Base-by-base conservation (phyloP, 352 stramenopile genomes). In the Pythium vanterpoolii region DNA sequence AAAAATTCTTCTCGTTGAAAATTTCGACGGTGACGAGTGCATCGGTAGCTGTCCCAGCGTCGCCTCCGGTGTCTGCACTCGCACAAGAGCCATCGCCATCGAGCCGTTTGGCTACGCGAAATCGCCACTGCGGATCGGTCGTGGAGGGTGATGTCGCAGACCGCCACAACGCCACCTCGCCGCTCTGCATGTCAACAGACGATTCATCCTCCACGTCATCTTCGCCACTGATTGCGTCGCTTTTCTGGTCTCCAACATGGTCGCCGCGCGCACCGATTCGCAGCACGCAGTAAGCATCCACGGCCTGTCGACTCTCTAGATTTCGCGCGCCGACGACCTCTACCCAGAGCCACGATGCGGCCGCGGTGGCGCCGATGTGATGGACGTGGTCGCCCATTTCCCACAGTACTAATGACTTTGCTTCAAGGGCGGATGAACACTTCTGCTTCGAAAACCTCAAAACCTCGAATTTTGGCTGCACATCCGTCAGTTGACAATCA, bases 1-100 rank as follows among this genome's bases (percentile, higher is more conserved):
- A 91, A 55, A 90, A 90, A 28, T 81, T 87, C 48, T 88, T 89
- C 60, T 87, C 79, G 47, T 72, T 87, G 56, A 78, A 87, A 7
- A 93, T 43, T 48, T 89, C 69, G 40, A 90, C 69, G 19, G 54
- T 38, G 43, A 80, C 40, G n/a, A 28, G 27, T 36, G 38, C 39
- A 27, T 51, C 26, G 34, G 21, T 38, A 48, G 43, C 30, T 24
- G 63, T 39, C 16, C 42, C 47, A 3, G 34, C 53, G 19, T 51
- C 49, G 21, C 62, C 56, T 9, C 44, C 27, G 21, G 68, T 51
- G 18, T 53, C 39, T 31, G 8, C 38, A n/a, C 31, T 19, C 30
- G 51, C 58, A 9, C 40, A 39, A n/a, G 16, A 26, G 28, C 1
- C 38, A 6, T 36, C 36, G 28, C 1, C 38, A 6, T 36, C 18